Conservation (phyloP, 257 asterid genomes). For the Solanum commersonii region DNA sequence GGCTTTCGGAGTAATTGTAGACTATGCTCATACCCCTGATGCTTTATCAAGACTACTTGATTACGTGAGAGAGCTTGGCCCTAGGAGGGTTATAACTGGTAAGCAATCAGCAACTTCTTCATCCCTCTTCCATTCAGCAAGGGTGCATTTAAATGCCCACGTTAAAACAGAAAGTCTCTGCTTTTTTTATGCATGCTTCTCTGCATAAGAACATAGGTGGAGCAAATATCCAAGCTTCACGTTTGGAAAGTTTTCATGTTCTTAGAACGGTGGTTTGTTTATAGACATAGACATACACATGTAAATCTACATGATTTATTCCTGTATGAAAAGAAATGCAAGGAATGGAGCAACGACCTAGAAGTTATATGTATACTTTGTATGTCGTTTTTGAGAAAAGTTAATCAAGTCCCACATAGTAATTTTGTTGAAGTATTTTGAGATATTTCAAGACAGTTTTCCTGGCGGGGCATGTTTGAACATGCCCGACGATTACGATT, state of each 20-base stretch:
- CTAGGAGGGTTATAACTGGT: slow-evolving; percentile 88
- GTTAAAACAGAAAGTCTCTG: not conserved
- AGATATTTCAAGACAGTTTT: not conserved
- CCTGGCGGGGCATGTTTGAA: too few species aligned
- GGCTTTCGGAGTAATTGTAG: slow-evolving; percentile 91
- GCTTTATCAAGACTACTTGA: slow-evolving; percentile 83
- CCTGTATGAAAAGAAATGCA: not conserved
- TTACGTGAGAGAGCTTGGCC: slow-evolving; percentile 66
- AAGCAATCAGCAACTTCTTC: not conserved
- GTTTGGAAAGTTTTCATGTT: not conserved
- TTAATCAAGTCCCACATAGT: not conserved
- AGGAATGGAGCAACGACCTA: not conserved
- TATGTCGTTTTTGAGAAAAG: not conserved
- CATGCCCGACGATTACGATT: not conserved
- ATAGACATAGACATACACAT: not conserved
- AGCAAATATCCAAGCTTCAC: not conserved
- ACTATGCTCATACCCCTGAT: slow-evolving; percentile 78
- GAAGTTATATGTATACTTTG: not conserved
- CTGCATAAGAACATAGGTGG: not conserved
- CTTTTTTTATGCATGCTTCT: not conserved
- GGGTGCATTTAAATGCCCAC: not conserved
- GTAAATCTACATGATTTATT: not conserved
- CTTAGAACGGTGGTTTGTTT: not conserved
- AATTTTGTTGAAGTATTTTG: not conserved
- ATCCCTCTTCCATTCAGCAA: not conserved